Conservation (phyloP, 1,284 basidiomycete species). For the Inonotus obliquus region DNA sequence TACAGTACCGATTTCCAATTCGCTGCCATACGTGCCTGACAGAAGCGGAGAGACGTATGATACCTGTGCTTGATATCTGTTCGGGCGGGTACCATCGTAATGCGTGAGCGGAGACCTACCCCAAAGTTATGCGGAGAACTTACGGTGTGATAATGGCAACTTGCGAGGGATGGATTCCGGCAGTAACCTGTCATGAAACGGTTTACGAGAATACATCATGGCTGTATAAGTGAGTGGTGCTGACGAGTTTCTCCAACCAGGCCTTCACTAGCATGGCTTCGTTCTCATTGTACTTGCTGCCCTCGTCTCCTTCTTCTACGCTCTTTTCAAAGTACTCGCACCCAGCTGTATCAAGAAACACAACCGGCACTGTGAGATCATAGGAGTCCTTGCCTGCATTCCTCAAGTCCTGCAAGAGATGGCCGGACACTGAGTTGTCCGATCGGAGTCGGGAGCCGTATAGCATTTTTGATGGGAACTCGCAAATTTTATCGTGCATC, state of each 20-base stretch:
- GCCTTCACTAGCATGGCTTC: conserved; percentile 81
- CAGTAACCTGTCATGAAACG: conserved; percentile 44
- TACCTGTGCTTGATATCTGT: conserved; percentile 88
- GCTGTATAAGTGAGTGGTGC: conserved; percentile 24
- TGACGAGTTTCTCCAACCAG: conserved; percentile 78
- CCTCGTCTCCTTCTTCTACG: conserved; percentile 60
- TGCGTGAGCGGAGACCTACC: neutral
- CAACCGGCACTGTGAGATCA: conserved; percentile 71
- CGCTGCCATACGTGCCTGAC: conserved; percentile 60
- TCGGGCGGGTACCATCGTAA: neutral
- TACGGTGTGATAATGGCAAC: conserved; percentile 92
- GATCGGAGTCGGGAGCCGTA: conserved; percentile 76
- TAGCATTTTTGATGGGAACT: conserved; percentile 81
- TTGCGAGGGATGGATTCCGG: conserved; percentile 67
- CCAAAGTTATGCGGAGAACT: conserved; percentile 22
- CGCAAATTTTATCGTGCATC: conserved; percentile 85
- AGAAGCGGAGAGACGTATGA: conserved; percentile 71
- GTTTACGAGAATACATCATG: neutral
- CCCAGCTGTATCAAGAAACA: conserved; percentile 93
- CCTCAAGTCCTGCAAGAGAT: conserved; percentile 71
- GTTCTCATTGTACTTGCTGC: conserved; percentile 89
- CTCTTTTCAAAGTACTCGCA: conserved; percentile 87
- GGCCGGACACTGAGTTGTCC: conserved; percentile 63
- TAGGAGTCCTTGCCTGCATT: conserved; percentile 36
- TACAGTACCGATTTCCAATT: conserved; percentile 85